Evolutionary conservation across 148 eudicot species (phyloP), one percentile per base, ranked within the genome.

Genomic region (Talinum fruticosum): DNA sequence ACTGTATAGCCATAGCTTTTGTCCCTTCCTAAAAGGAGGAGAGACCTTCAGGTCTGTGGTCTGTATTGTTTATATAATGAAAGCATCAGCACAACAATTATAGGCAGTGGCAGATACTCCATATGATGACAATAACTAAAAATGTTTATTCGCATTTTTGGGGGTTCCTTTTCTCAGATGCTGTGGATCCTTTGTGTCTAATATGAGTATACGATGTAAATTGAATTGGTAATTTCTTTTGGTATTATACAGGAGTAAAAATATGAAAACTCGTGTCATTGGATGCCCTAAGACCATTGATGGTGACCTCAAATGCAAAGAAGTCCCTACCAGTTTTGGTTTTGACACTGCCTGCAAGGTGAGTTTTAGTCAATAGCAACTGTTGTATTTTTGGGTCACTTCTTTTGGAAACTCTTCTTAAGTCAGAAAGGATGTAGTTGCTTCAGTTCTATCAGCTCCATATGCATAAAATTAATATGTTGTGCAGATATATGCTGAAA

Each of bases 321-420:
- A 93, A 80, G 99, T 93, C 69, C 99, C 99, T 10, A 69, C 84
- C 38, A 96, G 99, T 84, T 96, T 96, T 85, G 99, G 99, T 44
- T 96, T 96, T 90, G 99, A 96, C 83, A 96, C 99, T 79, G 99
- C 99, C 53, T 96, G 99, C 93, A 96, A 96, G 99, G 99, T 96
- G 79, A 87, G 75, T 57, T 83, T 64, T 18, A 71, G 26, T 70
- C 28, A 47, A 44, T 66, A 24, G 53, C 28, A 71, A 70, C 38
- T 74, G 1, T 57, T 57, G 28, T 15, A 21, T 57, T 28, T n/a
- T 0, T 23, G 24, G 5, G 6, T 23, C 26, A 23, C 7, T 1
- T 21, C 10, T 57, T n/a, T 49, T 23, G 4, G 64, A 23, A 6
- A n/a, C 10, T 57, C 64, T n/a, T 7, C 28, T 0, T n/a, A 19